phyloP scores from a whole-genome alignment of 768 basidiomycete genomes.

The Tylopilus intermedius region DNA sequence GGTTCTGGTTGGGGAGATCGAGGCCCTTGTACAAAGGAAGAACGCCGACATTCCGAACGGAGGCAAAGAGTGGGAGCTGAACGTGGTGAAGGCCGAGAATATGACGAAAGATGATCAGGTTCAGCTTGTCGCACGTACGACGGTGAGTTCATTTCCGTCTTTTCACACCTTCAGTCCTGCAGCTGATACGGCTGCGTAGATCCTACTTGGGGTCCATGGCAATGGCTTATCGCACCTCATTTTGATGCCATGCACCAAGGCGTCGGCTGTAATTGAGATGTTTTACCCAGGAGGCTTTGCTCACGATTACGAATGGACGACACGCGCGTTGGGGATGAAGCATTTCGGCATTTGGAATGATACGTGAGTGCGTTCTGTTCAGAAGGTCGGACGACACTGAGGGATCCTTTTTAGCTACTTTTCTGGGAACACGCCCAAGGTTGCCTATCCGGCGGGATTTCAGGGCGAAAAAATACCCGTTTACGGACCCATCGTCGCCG shows the following conservation, averaged over 20 bases:
- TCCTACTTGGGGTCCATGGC: constrained; percentile 70
- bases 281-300: constrained; percentile 80
- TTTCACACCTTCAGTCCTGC: not conserved
- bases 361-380: constrained; percentile 40
- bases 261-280: constrained; percentile 82
- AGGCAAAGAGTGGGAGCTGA: constrained; percentile 51
- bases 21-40: constrained; percentile 43
- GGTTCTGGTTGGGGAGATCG: constrained; percentile 46
- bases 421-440: constrained; percentile 37
- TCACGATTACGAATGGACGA: constrained; percentile 84
- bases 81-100: constrained; percentile 57
- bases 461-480: constrained; percentile 77
- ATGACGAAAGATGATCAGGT: constrained; percentile 77
- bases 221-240: constrained; percentile 84
- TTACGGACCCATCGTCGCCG: constrained; percentile 56
- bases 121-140: constrained; percentile 57
- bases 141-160: constrained; percentile 40
- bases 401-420: constrained; percentile 13
- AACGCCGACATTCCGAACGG: constrained; percentile 19
- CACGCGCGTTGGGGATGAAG: constrained; percentile 63
- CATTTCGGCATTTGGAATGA: constrained; percentile 83
- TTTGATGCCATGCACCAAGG: constrained; percentile 70
- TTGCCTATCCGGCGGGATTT: constrained; percentile 80
- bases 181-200: constrained; percentile 33
- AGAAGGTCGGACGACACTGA: not conserved